phyloP scores from a whole-genome alignment of 805 yeast genomes.

The Metschnikowia corniflorae region DNA sequence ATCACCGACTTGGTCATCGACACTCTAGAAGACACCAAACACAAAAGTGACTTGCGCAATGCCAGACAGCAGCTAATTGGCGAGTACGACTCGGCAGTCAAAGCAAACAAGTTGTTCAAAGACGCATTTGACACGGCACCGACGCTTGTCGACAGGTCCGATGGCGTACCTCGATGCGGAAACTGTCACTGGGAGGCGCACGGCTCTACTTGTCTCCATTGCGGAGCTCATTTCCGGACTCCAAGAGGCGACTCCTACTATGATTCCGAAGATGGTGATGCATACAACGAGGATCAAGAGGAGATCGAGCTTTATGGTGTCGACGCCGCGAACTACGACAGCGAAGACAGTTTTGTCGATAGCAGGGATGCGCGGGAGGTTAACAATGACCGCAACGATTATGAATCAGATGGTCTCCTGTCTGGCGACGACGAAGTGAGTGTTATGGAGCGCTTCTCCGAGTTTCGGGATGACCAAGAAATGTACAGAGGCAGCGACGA shows the following conservation, averaged over 20 bases:
- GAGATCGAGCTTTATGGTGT: slow-evolving; percentile 21
- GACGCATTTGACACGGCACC: slow-evolving; percentile 48
- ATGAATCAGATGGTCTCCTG: slow-evolving; percentile 16
- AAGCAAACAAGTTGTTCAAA: slow-evolving; percentile 40
- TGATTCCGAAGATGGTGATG: slow-evolving; percentile 39
- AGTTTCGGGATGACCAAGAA: slow-evolving; percentile 8
- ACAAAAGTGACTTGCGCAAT: slow-evolving; percentile 20
- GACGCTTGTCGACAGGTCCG: slow-evolving; percentile 57
- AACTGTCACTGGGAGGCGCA: slow-evolving; percentile 79
- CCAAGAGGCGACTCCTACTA: slow-evolving; percentile 30
- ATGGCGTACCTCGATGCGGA: slow-evolving; percentile 72
- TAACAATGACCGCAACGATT: slow-evolving; percentile 16
- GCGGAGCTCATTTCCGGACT: slow-evolving; percentile 51
- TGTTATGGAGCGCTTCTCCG: slow-evolving; percentile 10
- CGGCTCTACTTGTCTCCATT: slow-evolving; percentile 63
- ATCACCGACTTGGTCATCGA: slow-evolving; percentile 39
- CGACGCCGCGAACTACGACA: slow-evolving; percentile 15
- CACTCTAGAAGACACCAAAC: slow-evolving; percentile 24
- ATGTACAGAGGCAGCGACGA: slow-evolving; percentile 8
- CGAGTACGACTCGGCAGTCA: slow-evolving; percentile 41
- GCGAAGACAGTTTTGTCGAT: slow-evolving; percentile 20
- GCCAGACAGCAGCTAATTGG: slow-evolving; percentile 26
- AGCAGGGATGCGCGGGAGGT: slow-evolving; percentile 20
- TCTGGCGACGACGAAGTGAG: slow-evolving; percentile 12
- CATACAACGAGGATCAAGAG: slow-evolving; percentile 32